Percentiles rank a stretch among this genome's conserved stretches.
phyloP scores from a whole-genome alignment of 768 basidiomycete genomes.

The Chlorophyllum brunneum region DNA sequence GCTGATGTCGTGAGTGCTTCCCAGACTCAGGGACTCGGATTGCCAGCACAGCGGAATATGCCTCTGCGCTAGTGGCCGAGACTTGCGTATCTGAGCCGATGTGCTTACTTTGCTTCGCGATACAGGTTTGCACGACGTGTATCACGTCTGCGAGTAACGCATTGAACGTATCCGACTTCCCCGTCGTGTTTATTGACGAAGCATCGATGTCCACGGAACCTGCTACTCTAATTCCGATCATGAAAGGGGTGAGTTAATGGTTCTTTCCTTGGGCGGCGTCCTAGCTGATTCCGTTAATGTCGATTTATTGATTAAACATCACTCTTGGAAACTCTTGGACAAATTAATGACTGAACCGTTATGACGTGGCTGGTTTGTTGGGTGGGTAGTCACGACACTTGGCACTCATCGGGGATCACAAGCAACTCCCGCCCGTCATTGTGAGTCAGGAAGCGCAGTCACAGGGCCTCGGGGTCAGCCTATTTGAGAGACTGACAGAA shows the following conservation, averaged over 20 bases:
- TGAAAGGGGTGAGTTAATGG: conserved; percentile 77
- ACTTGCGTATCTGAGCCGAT: background rate
- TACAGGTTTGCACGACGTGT: conserved; percentile 85
- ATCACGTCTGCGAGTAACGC: conserved; percentile 68
- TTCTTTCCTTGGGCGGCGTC: conserved; percentile 3
- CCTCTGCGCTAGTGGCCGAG: too few species aligned
- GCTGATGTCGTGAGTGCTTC: conserved; percentile 66
- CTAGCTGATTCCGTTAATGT: conserved; percentile 1
- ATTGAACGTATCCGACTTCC: conserved; percentile 78
- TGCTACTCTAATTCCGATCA: conserved; percentile 84
- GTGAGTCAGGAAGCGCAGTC: conserved; percentile 69
- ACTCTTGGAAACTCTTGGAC: too few species aligned
- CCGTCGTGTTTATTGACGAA: conserved; percentile 91
- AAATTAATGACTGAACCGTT: background rate
- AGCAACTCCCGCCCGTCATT: conserved; percentile 90
- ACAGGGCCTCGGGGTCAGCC: conserved; percentile 70
- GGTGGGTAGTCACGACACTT: conserved; percentile 66
- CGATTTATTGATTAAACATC: background rate
- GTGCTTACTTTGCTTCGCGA: background rate
- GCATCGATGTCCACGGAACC: conserved; percentile 97
- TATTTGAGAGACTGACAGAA: conserved; percentile 88
- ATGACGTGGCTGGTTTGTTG: conserved; percentile 10
- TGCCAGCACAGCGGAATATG: too few species aligned
- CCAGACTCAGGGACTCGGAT: conserved; percentile 6
- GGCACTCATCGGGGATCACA: conserved; percentile 94